Evolutionary conservation across 2,329 filamentous ascomycete genomes (phyloP), one percentile per base, ranked within the genome.

Genomic region (Plectosphaerella sp.): DNA sequence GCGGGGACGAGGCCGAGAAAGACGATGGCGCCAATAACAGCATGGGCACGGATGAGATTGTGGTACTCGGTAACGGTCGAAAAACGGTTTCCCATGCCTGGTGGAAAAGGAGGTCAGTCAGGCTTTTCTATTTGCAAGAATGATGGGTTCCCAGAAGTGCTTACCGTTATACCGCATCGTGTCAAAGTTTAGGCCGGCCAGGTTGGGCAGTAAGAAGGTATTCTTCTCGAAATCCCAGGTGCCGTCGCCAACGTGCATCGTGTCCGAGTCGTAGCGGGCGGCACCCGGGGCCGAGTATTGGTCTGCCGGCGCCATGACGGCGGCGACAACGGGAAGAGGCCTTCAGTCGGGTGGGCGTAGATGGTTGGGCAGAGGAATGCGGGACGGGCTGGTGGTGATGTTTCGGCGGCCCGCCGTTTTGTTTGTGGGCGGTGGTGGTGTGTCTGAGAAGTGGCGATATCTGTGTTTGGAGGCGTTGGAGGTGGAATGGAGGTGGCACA

Each of bases 151-250:
- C 37, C 5, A 52, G 3, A 12, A 53, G 35, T 45, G 16, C 75
- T 59, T 72, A 90, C 88, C 89, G 79, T 94, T 94, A 71, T 91
- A 91, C 65, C 80, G 84, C 84, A 89, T 92, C 6, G 89, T 92
- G 48, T 86, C 87, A 66, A 90, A 89, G 65, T 91, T 89, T 57
- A 90, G 70, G 9, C 88, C 88, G 61, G 86, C 76, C 45, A 94
- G 72, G 63, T 91, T 91, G 36, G 89, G 89, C 49, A 94, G 72
- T 50, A 94, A 72, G 65, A 93, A 94, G 16, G 81, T 84, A 63
- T 92, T 90, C 65, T 86, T 86, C 54, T 79, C 76, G 52, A 87
- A 86, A 62, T 92, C 87, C 89, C 89, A 94, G 35, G 89, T 93
- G 20, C 89, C 89, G 65, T 93, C 89, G 57, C 89, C 89, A 15